Conservation (phyloP, 495 filamentous ascomycete species). For the Clavariopsis aquatica region DNA sequence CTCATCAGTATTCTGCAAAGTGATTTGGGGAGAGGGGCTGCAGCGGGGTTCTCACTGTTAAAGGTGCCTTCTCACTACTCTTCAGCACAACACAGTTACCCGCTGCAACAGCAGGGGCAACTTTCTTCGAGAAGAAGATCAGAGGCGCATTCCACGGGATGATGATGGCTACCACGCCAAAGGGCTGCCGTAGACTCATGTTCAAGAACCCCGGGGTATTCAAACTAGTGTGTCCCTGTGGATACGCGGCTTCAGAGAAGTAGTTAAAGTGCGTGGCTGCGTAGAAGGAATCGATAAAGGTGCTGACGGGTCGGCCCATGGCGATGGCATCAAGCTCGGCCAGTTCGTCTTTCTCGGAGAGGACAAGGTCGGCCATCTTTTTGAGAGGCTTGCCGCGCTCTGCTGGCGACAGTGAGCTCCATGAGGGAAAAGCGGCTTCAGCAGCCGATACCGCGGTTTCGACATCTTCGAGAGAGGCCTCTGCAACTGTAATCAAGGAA, state of each 20-base stretch:
- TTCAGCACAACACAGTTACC: constrained; percentile 46
- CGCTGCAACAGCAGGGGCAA: constrained; percentile 41
- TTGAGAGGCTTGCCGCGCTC: constrained; percentile 22
- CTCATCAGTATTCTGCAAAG: constrained; percentile 52
- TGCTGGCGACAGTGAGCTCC: constrained; percentile 17
- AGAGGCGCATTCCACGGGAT: constrained; percentile 46
- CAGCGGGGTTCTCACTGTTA: too few relatives aligned
- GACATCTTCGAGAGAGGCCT: constrained; percentile 20
- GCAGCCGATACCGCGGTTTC: constrained; percentile 20
- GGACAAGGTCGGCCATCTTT: constrained; percentile 17
- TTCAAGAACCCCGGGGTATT: constrained; percentile 39
- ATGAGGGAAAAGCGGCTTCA: constrained; percentile 18
- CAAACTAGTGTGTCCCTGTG: constrained; percentile 37
- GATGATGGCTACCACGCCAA: constrained; percentile 43
- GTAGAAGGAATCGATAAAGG: constrained; percentile 16
- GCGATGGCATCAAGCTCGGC: constrained; percentile 13
- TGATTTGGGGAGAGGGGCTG: too few relatives aligned
- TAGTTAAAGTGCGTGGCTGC: constrained; percentile 35
- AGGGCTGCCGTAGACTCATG: constrained; percentile 41
- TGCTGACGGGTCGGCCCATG: constrained; percentile 16
- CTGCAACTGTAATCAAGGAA: constrained; percentile 7
- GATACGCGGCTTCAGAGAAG: constrained; percentile 24
- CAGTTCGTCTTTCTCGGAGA: constrained; percentile 16
- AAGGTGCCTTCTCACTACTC: constrained; percentile 80
- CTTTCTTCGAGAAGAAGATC: constrained; percentile 38